Evolutionary conservation across 495 filamentous ascomycete genomes (phyloP).

Genomic region (Penicillium coprophilum): DNA sequence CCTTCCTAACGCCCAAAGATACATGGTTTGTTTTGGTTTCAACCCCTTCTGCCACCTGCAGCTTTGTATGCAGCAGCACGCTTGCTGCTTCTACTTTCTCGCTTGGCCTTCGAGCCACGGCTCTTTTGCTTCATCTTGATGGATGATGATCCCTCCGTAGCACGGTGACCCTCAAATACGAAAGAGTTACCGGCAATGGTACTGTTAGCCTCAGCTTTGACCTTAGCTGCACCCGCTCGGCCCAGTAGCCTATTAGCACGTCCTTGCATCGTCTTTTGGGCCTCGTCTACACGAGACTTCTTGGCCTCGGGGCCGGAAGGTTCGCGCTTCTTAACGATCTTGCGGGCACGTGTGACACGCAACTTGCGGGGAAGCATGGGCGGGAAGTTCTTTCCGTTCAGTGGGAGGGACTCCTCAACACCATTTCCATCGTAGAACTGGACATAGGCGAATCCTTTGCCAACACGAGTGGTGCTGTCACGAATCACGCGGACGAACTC

Average conservation of each 20-base stretch:
- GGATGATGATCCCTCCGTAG: slow-evolving; percentile 65
- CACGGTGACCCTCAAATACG: slow-evolving; percentile 89
- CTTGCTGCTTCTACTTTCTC: slow-evolving; percentile 49
- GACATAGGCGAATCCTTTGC: slow-evolving; percentile 97
- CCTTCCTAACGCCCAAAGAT: slow-evolving; percentile 26
- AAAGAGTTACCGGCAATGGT: slow-evolving; percentile 54
- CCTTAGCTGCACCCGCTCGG: slow-evolving; percentile 66
- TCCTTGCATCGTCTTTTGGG: slow-evolving; percentile 71
- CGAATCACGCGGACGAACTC: slow-evolving; percentile 94
- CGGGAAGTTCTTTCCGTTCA: slow-evolving; percentile 87
- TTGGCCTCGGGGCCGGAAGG: slow-evolving; percentile 34
- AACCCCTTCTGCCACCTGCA: slow-evolving; percentile 47
- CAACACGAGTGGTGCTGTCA: slow-evolving; percentile 84
- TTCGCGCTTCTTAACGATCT: slow-evolving; percentile 65
- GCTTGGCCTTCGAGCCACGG: slow-evolving; percentile 55
- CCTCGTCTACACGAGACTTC: slow-evolving; percentile 60
- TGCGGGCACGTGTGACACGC: slow-evolving; percentile 81
- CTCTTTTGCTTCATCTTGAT: slow-evolving; percentile 60
- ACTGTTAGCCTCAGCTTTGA: slow-evolving; percentile 47
- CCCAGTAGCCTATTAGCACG: slow-evolving; percentile 83
- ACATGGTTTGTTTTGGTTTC: slow-evolving; percentile 18
- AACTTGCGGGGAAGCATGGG: slow-evolving; percentile 86
- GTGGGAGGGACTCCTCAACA: slow-evolving; percentile 83
- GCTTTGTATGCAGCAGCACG: slow-evolving; percentile 69
- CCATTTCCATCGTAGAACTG: slow-evolving; percentile 88